Evolutionary conservation across 768 basidiomycete species (phyloP), one percentile per base, ranked within the genome.

Genomic region (Termitomyces eurrhizus): DNA sequence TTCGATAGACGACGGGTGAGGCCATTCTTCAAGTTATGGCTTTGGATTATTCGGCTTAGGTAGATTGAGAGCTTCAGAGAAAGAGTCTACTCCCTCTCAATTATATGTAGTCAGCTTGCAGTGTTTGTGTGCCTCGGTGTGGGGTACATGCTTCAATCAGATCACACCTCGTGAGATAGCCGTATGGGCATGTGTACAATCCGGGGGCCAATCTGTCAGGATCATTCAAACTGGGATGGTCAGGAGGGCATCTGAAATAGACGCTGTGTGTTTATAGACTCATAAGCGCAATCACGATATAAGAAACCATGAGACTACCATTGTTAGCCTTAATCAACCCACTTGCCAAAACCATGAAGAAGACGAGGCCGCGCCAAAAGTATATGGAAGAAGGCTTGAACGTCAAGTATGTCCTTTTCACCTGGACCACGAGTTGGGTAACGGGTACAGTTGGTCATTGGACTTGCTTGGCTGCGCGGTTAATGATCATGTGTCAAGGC

Each of bases 1-100:
- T 69, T 46, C 80, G 73, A 62, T 77, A 71, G 36, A 81, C 66
- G 46, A 70, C 63, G n/a, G 73, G 67, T 12, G 41, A 56, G 45
- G 58, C 12, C 64, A 65, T 65, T 16, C 18, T 36, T 33, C 14
- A 36, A 35, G 42, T 50, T 18, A 33, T 16, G 46, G 37, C 5
- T n/a, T 21, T 5, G 2, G n/a, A n/a, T 44, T 36, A 21, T 18
- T 14, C n/a, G 39, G 24, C 24, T 46, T 14, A 24, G 18, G 45
- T 29, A 12, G 46, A 52, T 39, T 21, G 11, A 44, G 8, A 44
- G 18, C 21, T 24, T 52, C 12, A 16, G 3, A 18, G 33, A 29
- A 24, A 35, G 14, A 2, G 16, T 41, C 37, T 16, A 6, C 3
- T 37, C 44, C 16, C 24, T 18, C 16, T 16, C 8, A 29, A 9